Evolutionary conservation across 192 early-diverging fungal species (phyloP).

Genomic region (Physocladia obscura): DNA sequence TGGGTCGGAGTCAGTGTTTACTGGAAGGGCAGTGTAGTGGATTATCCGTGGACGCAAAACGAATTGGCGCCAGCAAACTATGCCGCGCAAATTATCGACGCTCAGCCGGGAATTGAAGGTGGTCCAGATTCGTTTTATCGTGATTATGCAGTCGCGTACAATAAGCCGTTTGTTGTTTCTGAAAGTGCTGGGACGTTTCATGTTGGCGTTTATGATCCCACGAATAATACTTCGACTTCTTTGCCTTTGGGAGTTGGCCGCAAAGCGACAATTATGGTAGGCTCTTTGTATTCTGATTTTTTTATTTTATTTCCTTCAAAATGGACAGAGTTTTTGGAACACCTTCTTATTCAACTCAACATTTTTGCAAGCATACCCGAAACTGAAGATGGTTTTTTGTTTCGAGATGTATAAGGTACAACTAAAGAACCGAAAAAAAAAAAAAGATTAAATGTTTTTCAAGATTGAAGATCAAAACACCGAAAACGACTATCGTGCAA

Average conservation of each 20-base stretch:
- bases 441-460: too few relatives aligned
- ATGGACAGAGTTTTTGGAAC: slow-evolving; percentile 30
- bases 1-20: slow-evolving; percentile 33
- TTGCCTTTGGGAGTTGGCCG: neutral
- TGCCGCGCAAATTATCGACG: slow-evolving; percentile 22
- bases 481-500: slow-evolving; percentile 22
- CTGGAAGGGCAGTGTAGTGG: slow-evolving; percentile 19
- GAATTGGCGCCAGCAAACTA: slow-evolving; percentile 3
- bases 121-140: slow-evolving; percentile 13
- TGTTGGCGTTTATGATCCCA: neutral
- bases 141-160: slow-evolving; percentile 11
- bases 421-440: too few relatives aligned
- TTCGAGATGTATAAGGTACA: slow-evolving; percentile 30
- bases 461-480: slow-evolving; percentile 5
- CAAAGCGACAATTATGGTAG: neutral
- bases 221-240: neutral
- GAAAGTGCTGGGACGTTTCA: slow-evolving; percentile 19
- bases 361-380: slow-evolving; percentile 5
- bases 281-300: neutral
- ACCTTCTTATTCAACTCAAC: slow-evolving; percentile 22
- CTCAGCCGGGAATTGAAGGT: slow-evolving; percentile 2
- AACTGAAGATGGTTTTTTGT: slow-evolving; percentile 23
- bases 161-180: slow-evolving; percentile 26
- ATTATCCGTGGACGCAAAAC: slow-evolving; percentile 16
- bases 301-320: neutral